Evolutionary conservation across 768 basidiomycete genomes (phyloP), one percentile per base, ranked within the genome.

Genomic region (Serpula lacrymans): DNA sequence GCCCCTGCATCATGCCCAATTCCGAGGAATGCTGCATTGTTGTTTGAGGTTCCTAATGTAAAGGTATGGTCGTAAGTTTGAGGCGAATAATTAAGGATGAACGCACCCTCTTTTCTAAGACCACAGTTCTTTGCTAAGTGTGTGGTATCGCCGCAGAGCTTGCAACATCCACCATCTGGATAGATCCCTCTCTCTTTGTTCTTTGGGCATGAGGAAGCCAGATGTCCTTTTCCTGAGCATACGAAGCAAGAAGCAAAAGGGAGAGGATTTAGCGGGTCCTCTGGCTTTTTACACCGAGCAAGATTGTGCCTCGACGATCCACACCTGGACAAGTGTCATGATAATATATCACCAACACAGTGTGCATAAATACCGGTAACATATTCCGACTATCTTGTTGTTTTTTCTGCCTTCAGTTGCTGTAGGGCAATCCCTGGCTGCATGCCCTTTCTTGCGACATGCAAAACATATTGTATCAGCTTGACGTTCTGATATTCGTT

Each of bases 161-260:
- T 94, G 55, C 94, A 97, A 43, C 72, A 77, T 3, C 94, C 94
- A 18, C 92, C 92, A 45, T 95, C 85, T 0, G 91, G 89, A 51
- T 96, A 96, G 18, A 95, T 72, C 0, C 93, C 91, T 50, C 78
- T 86, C 1, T 71, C 72, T 47, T 75, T 74, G 55, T 96, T 96
- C 51, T 83, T 64, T 0, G 88, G 85, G 61, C 94, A 97, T 11
- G 77, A 63, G 2, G 87, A 83, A 2, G 89, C 88, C 2, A 97
- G 74, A 55, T 97, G 94, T 1, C 94, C 94, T 51, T 75, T 82
- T 3, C 70, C 73, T 3, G 78, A 79, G 57, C 94, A 97, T 14
- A 97, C 85, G 57, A 92, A 97, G 64, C 94, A 97, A 3, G 84
- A 87, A 0, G 94, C 93, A 50, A 80, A 92, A 1, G 93, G 94